Evolutionary conservation across 2,329 filamentous ascomycete genomes (phyloP).

Genomic region (Xylariaceae sp.): DNA sequence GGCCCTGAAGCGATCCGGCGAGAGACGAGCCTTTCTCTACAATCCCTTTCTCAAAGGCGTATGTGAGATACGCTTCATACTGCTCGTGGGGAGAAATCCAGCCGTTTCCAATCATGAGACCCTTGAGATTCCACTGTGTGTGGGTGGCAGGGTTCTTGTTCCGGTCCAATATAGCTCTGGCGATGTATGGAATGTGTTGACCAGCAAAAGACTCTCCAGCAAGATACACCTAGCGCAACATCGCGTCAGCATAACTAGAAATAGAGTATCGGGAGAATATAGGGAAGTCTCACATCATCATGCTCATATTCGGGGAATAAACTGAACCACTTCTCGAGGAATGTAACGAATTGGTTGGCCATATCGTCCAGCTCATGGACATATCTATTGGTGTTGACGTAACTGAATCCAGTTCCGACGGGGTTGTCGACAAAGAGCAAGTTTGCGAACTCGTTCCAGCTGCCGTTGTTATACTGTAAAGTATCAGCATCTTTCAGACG

Average conservation of each 20-base stretch:
- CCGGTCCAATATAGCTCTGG: conserved; percentile 80
- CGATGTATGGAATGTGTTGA: conserved; percentile 95
- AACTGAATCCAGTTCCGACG: conserved; percentile 94
- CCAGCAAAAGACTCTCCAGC: conserved; percentile 96
- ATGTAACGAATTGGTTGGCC: conserved; percentile 80
- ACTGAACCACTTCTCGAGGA: conserved; percentile 85
- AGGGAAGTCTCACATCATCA: conserved; percentile 67
- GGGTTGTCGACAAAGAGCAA: conserved; percentile 95
- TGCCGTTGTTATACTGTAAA: conserved; percentile 80
- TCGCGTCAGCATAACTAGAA: conserved; percentile 1
- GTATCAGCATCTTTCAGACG: conserved; percentile 68
- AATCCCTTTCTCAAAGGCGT: conserved; percentile 70
- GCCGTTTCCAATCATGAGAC: conserved; percentile 90
- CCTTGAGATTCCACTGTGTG: conserved; percentile 69
- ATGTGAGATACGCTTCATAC: conserved; percentile 81
- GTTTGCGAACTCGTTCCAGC: conserved; percentile 98
- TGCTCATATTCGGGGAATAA: conserved; percentile 87
- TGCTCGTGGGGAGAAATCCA: conserved; percentile 93
- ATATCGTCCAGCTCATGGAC: conserved; percentile 81
- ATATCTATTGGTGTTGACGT: conserved; percentile 84
- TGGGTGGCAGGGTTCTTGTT: conserved; percentile 59
- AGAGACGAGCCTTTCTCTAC: conserved; percentile 60
- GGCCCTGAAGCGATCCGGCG: conserved; percentile 60
- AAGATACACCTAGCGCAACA: conserved; percentile 67
- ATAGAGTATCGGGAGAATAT: background rate